Percentiles rank a stretch among this genome's conserved stretches.
Conservation (phyloP, 2,329 filamentous ascomycete genomes). For the Neoascochyta sp. region DNA sequence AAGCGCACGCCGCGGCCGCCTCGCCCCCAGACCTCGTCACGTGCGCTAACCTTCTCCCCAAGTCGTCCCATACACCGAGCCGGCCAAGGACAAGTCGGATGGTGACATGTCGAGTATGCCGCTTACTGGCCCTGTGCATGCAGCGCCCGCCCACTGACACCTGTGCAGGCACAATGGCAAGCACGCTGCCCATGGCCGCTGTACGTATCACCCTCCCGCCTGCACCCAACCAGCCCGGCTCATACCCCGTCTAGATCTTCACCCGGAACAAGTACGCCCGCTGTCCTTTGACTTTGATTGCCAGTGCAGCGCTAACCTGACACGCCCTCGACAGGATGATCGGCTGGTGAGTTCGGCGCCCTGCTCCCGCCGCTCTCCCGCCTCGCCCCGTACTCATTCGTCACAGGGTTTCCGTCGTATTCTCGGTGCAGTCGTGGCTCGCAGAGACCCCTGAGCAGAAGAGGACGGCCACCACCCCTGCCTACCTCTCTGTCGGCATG, state of each 20-base stretch:
- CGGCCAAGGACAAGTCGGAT: conserved; percentile 60
- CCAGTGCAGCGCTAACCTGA: conserved; percentile 17
- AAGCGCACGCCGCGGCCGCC: conserved; percentile 4
- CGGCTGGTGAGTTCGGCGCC: conserved; percentile 51
- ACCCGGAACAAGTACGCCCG: conserved; percentile 72
- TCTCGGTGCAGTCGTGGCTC: conserved; percentile 72
- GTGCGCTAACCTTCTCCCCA: conserved; percentile 22
- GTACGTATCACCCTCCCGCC: conserved; percentile 44
- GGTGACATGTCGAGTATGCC: conserved; percentile 66
- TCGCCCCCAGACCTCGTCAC: conserved; percentile 17
- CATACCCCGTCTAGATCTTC: conserved; percentile 62
- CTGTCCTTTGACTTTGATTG: conserved; percentile 6
- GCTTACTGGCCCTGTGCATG: conserved; percentile 1
- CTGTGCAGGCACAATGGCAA: conserved; percentile 57
- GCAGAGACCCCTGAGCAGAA: conserved; percentile 66
- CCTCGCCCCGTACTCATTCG: conserved; percentile 11
- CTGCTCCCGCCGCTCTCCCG: conserved; percentile 9
- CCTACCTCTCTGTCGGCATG: conserved; percentile 74
- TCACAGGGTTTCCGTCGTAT: conserved; percentile 66
- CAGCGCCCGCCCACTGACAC: conserved; percentile 3
- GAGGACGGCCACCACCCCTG: conserved; percentile 65
- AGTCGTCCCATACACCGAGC: conserved; percentile 89
- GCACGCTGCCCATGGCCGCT: conserved; percentile 90
- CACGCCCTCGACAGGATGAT: conserved; percentile 51
- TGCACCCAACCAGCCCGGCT: conserved; percentile 21